phyloP scores from a whole-genome alignment of 2,329 filamentous ascomycete species.

The Trichoderma guizhouense region DNA sequence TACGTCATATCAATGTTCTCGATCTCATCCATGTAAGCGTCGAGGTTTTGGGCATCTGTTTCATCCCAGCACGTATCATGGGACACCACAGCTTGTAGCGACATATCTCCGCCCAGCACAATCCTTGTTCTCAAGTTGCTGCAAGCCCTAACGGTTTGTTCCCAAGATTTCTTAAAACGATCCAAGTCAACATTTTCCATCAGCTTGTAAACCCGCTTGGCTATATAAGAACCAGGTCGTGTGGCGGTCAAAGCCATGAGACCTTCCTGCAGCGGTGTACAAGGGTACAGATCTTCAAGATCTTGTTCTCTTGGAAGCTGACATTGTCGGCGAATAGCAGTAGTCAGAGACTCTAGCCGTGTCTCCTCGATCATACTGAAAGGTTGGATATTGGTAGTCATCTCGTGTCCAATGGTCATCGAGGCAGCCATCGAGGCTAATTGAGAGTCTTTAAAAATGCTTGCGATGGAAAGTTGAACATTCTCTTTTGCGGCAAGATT shows the following conservation, averaged over 20 bases:
- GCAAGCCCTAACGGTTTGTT: constrained; percentile 16
- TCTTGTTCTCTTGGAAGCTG: not conserved
- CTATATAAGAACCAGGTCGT: constrained; percentile 24
- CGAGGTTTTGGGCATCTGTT: not conserved
- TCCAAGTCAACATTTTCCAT: constrained; percentile 7
- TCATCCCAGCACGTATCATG: constrained; percentile 7
- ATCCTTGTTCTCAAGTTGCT: constrained; percentile 25
- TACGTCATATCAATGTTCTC: not conserved
- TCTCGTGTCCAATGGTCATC: not conserved
- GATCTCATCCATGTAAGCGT: not conserved
- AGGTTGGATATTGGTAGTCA: not conserved
- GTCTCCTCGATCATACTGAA: not conserved
- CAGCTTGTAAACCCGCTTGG: constrained; percentile 19
- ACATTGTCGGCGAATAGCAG: not conserved
- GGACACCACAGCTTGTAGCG: constrained; percentile 18
- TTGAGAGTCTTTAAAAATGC: not conserved
- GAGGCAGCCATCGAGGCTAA: constrained; percentile 5
- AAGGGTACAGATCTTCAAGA: constrained; percentile 33
- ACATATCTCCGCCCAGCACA: constrained; percentile 11
- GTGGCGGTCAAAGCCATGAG: constrained; percentile 30
- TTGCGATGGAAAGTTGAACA: not conserved
- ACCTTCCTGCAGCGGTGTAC: constrained; percentile 38
- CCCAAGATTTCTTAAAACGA: constrained; percentile 23
- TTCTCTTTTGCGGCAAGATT: not conserved
- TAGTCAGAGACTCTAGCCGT: not conserved